Base-by-base conservation (phyloP, 1,284 basidiomycete genomes). In the Ceratobasidium sp. region DNA sequence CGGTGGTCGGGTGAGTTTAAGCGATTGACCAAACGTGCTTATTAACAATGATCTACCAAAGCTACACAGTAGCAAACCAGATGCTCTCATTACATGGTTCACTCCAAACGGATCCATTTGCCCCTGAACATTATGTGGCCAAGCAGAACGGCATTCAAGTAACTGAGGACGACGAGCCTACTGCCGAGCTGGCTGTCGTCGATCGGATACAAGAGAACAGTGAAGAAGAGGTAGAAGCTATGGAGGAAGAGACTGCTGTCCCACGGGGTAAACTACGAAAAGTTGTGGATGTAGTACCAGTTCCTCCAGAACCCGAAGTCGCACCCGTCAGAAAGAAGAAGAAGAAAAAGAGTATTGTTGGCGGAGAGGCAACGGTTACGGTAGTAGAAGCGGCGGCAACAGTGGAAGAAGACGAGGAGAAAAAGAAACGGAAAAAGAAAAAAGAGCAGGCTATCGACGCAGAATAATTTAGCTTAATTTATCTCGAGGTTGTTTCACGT, bases 41-140 rank as follows among this genome's bases (percentile, higher is more conserved):
- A 28, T 53, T 72, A 28, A 53, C 1, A 10, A 53, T 26, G 9
- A 45, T 43, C 30, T 32, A 2, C 5, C 1, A 52, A 26, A 97
- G 96, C 34, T 80, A 98, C 74, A 97, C 93, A 8, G 88, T 98
- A 59, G 93, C 95, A 48, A 97, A 98, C 78, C 91, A 97, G 77
- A 97, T 98, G 92, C 84, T 99, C 16, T 97, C 95, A 0, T 83
- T 98, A 16, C 87, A 94, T 32, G 97, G 96, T 10, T 98, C 97
- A 0, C 85, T 99, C 74, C 91, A 97, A 73, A 78, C 83, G 0
- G 90, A 96, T 77, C 96, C 96, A 0, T 93, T 96, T 80, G 91
- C 91, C 23, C 85, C 88, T 0, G 84, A 84, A 39, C 89, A 91
- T 45, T 57, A 69, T 46, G 43, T 71, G 76, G 21, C 78, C 72